Evolutionary conservation across 441 rosid species (phyloP).

Genomic region (Populus hybrid): DNA sequence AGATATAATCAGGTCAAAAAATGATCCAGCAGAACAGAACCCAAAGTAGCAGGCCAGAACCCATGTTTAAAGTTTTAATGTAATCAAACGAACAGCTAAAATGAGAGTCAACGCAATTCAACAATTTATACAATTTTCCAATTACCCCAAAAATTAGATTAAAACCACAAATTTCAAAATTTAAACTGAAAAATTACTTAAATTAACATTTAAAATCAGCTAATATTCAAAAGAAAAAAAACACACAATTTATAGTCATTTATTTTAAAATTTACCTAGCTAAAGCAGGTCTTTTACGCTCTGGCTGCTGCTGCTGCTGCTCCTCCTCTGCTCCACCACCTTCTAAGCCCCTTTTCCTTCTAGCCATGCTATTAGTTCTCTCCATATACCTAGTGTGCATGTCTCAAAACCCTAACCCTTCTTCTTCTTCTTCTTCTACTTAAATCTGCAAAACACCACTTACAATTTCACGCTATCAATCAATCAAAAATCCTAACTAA

Average conservation of each 20-base stretch:
- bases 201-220: conserved; percentile 1
- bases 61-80: background rate
- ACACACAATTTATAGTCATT: background rate
- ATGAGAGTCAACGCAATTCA: conserved; percentile 10
- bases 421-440: background rate
- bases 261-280: conserved; percentile 51
- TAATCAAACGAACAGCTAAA: conserved; percentile 1
- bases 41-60: background rate
- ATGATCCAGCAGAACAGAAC: background rate
- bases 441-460: conserved; percentile 48
- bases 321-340: conserved; percentile 44
- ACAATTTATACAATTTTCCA: background rate
- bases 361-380: conserved; percentile 73
- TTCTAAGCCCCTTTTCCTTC: conserved; percentile 84
- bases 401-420: conserved; percentile 29
- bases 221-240: background rate
- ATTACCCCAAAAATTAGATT: background rate
- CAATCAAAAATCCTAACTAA: background rate
- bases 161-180: background rate
- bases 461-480: background rate
- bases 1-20: background rate
- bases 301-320: conserved; percentile 53
- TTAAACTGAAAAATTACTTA: background rate
- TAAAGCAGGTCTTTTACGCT: conserved; percentile 87
- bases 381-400: conserved; percentile 77